Evolutionary conservation across 192 early-diverging fungal species (phyloP), one percentile per base, ranked within the genome.

Genomic region (Globomyces pollinis-pini): DNA sequence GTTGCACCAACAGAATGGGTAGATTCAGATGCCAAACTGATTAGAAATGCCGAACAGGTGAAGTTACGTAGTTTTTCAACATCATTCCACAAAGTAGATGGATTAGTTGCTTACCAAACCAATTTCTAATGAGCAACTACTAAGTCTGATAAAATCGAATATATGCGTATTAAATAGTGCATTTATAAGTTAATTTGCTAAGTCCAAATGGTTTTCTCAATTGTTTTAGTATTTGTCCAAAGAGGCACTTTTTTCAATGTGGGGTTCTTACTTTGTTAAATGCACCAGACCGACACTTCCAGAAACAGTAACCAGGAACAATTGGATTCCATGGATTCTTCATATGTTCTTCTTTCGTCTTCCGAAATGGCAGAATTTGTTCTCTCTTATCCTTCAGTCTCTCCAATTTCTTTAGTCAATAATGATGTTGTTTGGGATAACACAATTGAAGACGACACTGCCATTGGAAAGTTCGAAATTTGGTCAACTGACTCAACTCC

Each of bases 71-170:
- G 88, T 3, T 88, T 97, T 67, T 84, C 84, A 2, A 97, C 93
- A 3, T 78, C 81, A 29, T 71, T 84, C 4, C 91, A 97, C 67
- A 86, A 82, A 47, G 82, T 97, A 9, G 88, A 91, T 42, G 80
- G 88, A 2, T 66, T 93, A 64, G 93, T 97, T 7, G 86, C 91
- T 0, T 97, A 97, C n/a, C n/a, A n/a, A n/a, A n/a, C n/a, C n/a
- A n/a, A n/a, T n/a, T n/a, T n/a, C n/a, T n/a, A n/a, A n/a, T n/a
- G n/a, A n/a, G n/a, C n/a, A n/a, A n/a, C n/a, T n/a, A n/a, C n/a
- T n/a, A n/a, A n/a, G n/a, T n/a, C n/a, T n/a, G n/a, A n/a, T n/a
- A n/a, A n/a, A n/a, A n/a, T n/a, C n/a, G n/a, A n/a, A n/a, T n/a
- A n/a, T n/a, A n/a, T n/a, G n/a, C n/a, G n/a, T n/a, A n/a, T n/a